phyloP scores from a whole-genome alignment of 2,329 filamentous ascomycete genomes.

The Alternaria gansuensis region DNA sequence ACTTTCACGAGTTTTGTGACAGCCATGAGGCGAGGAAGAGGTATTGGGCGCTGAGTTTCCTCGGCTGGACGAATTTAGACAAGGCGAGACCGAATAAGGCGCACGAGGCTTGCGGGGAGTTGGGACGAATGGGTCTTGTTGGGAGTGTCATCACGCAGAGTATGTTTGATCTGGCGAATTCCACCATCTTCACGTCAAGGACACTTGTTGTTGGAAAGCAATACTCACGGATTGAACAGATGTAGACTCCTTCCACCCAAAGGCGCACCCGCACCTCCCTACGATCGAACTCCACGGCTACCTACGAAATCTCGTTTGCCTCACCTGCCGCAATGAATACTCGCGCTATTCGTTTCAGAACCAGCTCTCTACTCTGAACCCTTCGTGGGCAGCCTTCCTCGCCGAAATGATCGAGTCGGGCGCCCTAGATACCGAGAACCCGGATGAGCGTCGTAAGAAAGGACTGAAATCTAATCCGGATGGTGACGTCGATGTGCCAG shows the following conservation, averaged over 20 bases:
- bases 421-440: constrained; percentile 80
- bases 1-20: constrained; percentile 85
- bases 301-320: constrained; percentile 80
- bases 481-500: constrained; percentile 89
- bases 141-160: constrained; percentile 86
- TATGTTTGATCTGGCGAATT: constrained; percentile 34
- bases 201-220: neutral
- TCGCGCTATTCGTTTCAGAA: constrained; percentile 78
- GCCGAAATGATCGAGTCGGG: constrained; percentile 74
- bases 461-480: constrained; percentile 90
- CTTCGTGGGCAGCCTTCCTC: constrained; percentile 82
- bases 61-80: constrained; percentile 86
- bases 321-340: constrained; percentile 77
- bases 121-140: constrained; percentile 77
- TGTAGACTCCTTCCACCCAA: constrained; percentile 90
- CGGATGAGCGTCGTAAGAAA: constrained; percentile 69
- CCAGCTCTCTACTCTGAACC: constrained; percentile 80
- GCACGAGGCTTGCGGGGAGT: constrained; percentile 77
- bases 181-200: neutral
- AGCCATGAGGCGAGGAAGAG: constrained; percentile 86
- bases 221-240: constrained; percentile 55
- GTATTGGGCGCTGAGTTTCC: constrained; percentile 94
- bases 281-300: constrained; percentile 93
- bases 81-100: constrained; percentile 80
- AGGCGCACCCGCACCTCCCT: constrained; percentile 75